Evolutionary conservation across 441 rosid genomes (phyloP).

Genomic region (Pelargonium myrrhifolium): DNA sequence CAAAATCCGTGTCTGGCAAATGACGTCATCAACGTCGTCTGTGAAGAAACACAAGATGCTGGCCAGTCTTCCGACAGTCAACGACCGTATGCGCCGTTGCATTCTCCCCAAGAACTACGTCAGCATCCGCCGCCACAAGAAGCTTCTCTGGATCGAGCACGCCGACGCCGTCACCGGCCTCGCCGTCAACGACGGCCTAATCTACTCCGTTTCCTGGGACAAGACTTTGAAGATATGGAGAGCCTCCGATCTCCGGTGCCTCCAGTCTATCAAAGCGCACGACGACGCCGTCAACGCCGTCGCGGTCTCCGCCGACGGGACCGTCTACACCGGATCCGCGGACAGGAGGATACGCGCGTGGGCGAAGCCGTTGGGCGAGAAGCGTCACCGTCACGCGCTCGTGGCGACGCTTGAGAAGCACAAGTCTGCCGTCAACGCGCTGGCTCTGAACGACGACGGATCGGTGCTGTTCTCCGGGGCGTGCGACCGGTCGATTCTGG

Average conservation of each 20-base stretch:
- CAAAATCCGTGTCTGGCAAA: neutral
- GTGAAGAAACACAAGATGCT: neutral
- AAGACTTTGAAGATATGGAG: neutral
- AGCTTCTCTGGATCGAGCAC: neutral
- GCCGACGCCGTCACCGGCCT: conserved; percentile 1
- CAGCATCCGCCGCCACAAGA: neutral
- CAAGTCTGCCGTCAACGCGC: neutral
- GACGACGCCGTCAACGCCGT: neutral
- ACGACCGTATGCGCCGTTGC: neutral
- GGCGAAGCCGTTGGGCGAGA: neutral
- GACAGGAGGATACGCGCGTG: neutral
- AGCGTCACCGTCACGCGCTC: neutral
- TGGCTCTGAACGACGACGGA: neutral
- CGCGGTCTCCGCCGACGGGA: neutral
- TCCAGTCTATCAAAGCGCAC: neutral
- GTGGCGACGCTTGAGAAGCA: neutral
- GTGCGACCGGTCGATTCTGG: neutral
- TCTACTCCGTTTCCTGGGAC: neutral
- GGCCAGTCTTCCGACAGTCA: neutral
- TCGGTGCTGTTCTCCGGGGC: neutral
- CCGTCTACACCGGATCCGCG: neutral
- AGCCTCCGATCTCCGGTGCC: neutral
- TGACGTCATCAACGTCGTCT: neutral
- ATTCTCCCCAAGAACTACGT: neutral
- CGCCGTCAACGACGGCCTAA: neutral